Evolutionary conservation across 768 basidiomycete genomes (phyloP).

Genomic region (Boletellus sp.): DNA sequence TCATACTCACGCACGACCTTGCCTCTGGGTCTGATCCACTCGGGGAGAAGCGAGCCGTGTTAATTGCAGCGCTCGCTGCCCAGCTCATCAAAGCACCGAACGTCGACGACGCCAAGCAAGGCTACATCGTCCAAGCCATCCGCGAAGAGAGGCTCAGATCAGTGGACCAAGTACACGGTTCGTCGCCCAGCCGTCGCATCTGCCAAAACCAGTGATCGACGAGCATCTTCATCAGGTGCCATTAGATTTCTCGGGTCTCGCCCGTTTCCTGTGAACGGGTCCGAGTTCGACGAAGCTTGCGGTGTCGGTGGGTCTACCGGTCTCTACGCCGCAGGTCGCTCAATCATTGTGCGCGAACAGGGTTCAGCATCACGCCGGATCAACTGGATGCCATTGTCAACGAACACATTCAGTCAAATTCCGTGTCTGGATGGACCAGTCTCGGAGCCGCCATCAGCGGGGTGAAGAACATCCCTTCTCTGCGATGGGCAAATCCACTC

Average conservation of each 20-base stretch:
- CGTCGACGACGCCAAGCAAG: slow-evolving; percentile 51
- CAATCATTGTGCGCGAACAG: slow-evolving; percentile 39
- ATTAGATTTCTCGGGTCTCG: slow-evolving; percentile 68
- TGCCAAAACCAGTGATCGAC: not conserved
- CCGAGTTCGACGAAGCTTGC: slow-evolving; percentile 71
- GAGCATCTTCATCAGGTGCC: slow-evolving; percentile 36
- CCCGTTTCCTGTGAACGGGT: slow-evolving; percentile 57
- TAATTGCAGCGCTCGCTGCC: slow-evolving; percentile 65
- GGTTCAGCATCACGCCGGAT: slow-evolving; percentile 69
- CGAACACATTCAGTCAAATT: slow-evolving; percentile 53
- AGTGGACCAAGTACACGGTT: slow-evolving; percentile 85
- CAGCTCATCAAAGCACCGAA: slow-evolving; percentile 51
- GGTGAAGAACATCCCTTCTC: slow-evolving; percentile 54
- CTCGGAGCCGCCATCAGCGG: slow-evolving; percentile 65
- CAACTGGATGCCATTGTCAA: slow-evolving; percentile 57
- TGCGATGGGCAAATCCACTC: slow-evolving; percentile 82
- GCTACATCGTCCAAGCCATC: slow-evolving; percentile 65
- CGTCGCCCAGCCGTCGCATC: slow-evolving; percentile 21
- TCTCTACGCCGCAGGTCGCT: not conserved
- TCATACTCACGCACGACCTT: slow-evolving; percentile 58
- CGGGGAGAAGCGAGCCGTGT: slow-evolving; percentile 73
- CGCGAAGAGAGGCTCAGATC: slow-evolving; percentile 69
- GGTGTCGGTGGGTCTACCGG: slow-evolving; percentile 71
- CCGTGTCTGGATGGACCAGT: slow-evolving; percentile 67
- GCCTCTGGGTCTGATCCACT: slow-evolving; percentile 37